These are phyloP conservation scores for Leccinum ochraceum DNA, from an alignment of 768 basidiomycete species.

Conservation along the genomic window DNA sequence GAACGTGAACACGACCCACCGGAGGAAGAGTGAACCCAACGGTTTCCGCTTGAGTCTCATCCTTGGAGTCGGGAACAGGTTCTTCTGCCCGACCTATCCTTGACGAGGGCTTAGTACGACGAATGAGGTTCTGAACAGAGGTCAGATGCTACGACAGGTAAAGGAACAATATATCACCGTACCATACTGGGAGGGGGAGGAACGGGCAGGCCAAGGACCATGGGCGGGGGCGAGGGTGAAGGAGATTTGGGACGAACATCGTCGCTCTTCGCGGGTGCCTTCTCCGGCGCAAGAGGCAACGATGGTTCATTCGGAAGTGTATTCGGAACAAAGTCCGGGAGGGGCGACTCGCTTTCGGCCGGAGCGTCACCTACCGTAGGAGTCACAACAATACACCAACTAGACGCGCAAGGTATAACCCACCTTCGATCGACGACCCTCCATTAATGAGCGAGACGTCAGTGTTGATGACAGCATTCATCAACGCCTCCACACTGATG, in stretches of 20 bases:
- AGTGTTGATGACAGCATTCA: constrained; percentile 48
- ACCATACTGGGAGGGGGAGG: constrained; percentile 31
- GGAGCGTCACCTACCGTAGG: constrained; percentile 3
- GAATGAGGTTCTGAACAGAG: constrained; percentile 23
- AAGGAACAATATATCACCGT: background rate
- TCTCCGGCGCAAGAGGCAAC: constrained; percentile 23
- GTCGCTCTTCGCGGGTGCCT: constrained; percentile 19
- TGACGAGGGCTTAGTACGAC: constrained; percentile 23
- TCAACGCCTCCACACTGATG: constrained; percentile 45
- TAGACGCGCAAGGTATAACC: background rate
- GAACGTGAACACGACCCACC: constrained; percentile 11
- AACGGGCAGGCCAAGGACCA: constrained; percentile 17
- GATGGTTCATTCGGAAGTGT: constrained; percentile 54
- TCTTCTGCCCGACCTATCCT: constrained; percentile 10
- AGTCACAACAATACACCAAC: background rate
- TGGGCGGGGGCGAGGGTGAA: constrained; percentile 24
- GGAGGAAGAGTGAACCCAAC: constrained; percentile 26
- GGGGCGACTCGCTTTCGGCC: constrained; percentile 33
- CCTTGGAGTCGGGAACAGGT: constrained; percentile 8
- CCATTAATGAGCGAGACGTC: constrained; percentile 36
- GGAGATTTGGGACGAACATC: constrained; percentile 8
- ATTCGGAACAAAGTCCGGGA: constrained; percentile 54
- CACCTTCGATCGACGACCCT: constrained; percentile 24
- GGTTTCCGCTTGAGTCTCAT: constrained; percentile 11
- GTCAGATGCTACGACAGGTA: constrained; percentile 1